These are phyloP conservation scores for Verticillium isaacii DNA, from an alignment of 2,329 filamentous ascomycete genomes.

Conservation along the genomic window DNA sequence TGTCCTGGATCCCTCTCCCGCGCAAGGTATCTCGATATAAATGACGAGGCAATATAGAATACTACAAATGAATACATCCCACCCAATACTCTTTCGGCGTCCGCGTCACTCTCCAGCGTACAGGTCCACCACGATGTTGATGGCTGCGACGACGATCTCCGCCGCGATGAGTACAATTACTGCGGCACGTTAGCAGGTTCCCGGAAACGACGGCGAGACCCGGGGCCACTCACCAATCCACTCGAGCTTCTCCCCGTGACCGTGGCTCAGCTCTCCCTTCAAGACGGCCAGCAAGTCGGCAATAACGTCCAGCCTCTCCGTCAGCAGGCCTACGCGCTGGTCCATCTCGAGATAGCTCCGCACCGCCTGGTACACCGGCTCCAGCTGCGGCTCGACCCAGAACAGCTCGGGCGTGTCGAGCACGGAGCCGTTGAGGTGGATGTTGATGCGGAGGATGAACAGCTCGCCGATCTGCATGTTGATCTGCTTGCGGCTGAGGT, in stretches of 20 bases:
- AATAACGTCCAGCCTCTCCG: slow-evolving; percentile 87
- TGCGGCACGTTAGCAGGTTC: slow-evolving; percentile 26
- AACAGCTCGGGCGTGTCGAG: slow-evolving; percentile 96
- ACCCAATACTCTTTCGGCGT: neutral
- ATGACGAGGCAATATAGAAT: neutral
- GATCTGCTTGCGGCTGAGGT: slow-evolving; percentile 82
- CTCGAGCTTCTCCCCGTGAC: slow-evolving; percentile 83
- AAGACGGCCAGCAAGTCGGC: slow-evolving; percentile 87
- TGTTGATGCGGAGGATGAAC: slow-evolving; percentile 96
- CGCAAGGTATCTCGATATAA: neutral
- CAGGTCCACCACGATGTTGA: slow-evolving; percentile 93
- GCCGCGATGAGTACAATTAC: slow-evolving; percentile 95
- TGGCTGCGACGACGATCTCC: slow-evolving; percentile 85
- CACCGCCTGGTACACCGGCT: slow-evolving; percentile 94
- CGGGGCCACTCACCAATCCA: slow-evolving; percentile 69
- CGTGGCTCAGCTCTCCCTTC: slow-evolving; percentile 92
- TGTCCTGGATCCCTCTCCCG: neutral
- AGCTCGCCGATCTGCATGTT: slow-evolving; percentile 99
- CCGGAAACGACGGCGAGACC: neutral
- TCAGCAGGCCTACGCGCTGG: slow-evolving; percentile 83
- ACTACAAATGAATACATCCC: neutral
- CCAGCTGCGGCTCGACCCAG: slow-evolving; percentile 95
- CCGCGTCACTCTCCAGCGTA: slow-evolving; percentile 49
- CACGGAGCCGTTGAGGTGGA: slow-evolving; percentile 94
- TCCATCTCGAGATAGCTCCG: slow-evolving; percentile 97